Evolutionary conservation across 2,329 filamentous ascomycete genomes (phyloP), one percentile per base, ranked within the genome.

Genomic region (Cercospora sojina): DNA sequence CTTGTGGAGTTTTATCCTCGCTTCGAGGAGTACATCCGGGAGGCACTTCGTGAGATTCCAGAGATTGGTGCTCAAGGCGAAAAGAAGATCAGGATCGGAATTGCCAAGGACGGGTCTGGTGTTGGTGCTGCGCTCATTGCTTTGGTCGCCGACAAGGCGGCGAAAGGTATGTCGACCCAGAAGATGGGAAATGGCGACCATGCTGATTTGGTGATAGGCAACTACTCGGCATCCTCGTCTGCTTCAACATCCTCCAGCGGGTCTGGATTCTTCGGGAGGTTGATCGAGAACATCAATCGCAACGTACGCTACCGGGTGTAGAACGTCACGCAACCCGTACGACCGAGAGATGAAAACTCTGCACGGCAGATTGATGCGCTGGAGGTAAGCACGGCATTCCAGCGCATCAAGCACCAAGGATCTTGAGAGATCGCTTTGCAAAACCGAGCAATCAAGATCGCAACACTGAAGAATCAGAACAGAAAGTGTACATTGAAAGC

Each of bases 81-180:
- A 71, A 90, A 91, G 81, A 91, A 89, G 80, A 91, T 99, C 71
- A 86, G 92, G 65, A 97, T 99, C 75, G 95, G 94, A 23, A 95
- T 98, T 75, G 95, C 95, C 69, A 97, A 97, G 84, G 95, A 99
- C 77, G 95, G 95, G 57, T 95, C 91, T 70, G 95, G 92, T 69
- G 91, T 97, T n/a, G 95, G 95, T 62, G 95, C 95, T 3, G 95
- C 95, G 47, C 82, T 99, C 73, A 98, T 98, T 80, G 95, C 95
- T 60, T 86, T 97, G 59, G 91, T 97, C 29, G 94, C 94, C 1
- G 90, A 91, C 1, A 83, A 85, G 75, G 87, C 72, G 13, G 67
- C 71, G 67, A 77, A 75, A 67, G 72, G 74, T 71, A 18, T 64
- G 65, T 68, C 35, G 20, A 32, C n/a, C 25, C 3, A 43, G 12